These are phyloP conservation scores for Penicillium hesseltinei DNA, from an alignment of 2,329 filamentous ascomycete genomes.

Conservation along the genomic window DNA sequence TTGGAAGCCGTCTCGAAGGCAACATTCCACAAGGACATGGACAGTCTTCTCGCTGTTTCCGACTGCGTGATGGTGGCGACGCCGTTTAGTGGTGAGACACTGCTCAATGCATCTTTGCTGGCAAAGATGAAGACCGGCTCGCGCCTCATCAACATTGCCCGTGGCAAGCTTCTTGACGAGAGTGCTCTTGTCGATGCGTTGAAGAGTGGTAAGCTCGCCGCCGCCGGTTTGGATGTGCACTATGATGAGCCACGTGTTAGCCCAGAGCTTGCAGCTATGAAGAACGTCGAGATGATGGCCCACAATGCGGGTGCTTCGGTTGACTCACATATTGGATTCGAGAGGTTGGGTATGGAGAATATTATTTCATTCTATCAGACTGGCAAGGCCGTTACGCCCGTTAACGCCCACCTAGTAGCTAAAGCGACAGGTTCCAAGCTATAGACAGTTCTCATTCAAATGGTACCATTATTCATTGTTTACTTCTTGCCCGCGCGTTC, in stretches of 20 bases:
- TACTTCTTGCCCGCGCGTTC: background rate
- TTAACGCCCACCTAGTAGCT: constrained; percentile 58
- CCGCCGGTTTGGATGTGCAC: constrained; percentile 56
- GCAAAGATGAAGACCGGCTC: constrained; percentile 49
- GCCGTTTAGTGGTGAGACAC: constrained; percentile 41
- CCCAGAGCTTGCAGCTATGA: constrained; percentile 37
- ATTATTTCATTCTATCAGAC: constrained; percentile 34
- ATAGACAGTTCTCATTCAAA: background rate
- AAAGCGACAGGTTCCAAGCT: constrained; percentile 14
- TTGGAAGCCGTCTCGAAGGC: constrained; percentile 43
- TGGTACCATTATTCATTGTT: background rate
- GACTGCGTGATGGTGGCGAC: constrained; percentile 52
- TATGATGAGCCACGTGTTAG: constrained; percentile 54
- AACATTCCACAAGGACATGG: constrained; percentile 43
- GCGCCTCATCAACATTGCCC: constrained; percentile 53
- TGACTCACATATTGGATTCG: constrained; percentile 52
- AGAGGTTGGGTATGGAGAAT: constrained; percentile 50
- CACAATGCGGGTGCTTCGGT: constrained; percentile 52
- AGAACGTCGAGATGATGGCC: constrained; percentile 47
- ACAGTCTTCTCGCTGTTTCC: constrained; percentile 42
- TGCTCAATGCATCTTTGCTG: constrained; percentile 45
- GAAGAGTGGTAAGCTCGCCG: constrained; percentile 46
- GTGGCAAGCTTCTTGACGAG: constrained; percentile 53
- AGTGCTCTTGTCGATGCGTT: constrained; percentile 49
- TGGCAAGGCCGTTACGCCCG: constrained; percentile 50